Evolutionary conservation across 2,329 filamentous ascomycete species (phyloP).

Genomic region (Raffaelea ambrosiae): DNA sequence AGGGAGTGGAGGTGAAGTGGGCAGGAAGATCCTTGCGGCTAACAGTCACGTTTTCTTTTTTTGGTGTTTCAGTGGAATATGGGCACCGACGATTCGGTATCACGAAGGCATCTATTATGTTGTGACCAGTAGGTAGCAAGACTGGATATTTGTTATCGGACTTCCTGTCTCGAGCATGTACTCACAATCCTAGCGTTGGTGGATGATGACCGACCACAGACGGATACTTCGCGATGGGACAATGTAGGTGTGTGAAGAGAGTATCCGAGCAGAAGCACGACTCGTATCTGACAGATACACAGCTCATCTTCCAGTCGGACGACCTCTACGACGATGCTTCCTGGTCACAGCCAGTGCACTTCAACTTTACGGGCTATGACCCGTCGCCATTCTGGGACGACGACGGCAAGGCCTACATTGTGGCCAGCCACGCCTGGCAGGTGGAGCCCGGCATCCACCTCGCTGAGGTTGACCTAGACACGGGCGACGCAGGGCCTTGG

Average conservation of each 20-base stretch:
- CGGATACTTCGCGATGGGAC: constrained; percentile 26
- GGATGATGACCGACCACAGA: constrained; percentile 25
- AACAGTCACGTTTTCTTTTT: neutral
- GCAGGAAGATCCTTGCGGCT: neutral
- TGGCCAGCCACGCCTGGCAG: constrained; percentile 28
- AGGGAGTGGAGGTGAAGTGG: neutral
- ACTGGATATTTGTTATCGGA: neutral
- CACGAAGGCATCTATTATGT: constrained; percentile 21
- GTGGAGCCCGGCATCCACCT: constrained; percentile 29
- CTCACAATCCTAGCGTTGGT: constrained; percentile 15
- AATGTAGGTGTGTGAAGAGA: constrained; percentile 17
- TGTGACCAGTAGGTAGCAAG: constrained; percentile 14
- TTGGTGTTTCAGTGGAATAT: constrained; percentile 18
- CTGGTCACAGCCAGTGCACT: constrained; percentile 40
- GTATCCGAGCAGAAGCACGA: too few relatives aligned
- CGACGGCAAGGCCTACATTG: constrained; percentile 44
- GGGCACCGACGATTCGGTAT: constrained; percentile 22
- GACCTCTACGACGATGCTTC: constrained; percentile 31
- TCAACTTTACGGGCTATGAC: constrained; percentile 43
- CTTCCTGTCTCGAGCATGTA: neutral
- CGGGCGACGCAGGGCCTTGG: constrained; percentile 29
- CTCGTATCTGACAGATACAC: too few relatives aligned
- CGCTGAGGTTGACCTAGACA: constrained; percentile 29
- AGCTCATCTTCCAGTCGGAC: constrained; percentile 35
- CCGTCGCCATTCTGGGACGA: constrained; percentile 47